Base-by-base conservation (phyloP, 495 filamentous ascomycete species). In the Letharia lupina region DNA sequence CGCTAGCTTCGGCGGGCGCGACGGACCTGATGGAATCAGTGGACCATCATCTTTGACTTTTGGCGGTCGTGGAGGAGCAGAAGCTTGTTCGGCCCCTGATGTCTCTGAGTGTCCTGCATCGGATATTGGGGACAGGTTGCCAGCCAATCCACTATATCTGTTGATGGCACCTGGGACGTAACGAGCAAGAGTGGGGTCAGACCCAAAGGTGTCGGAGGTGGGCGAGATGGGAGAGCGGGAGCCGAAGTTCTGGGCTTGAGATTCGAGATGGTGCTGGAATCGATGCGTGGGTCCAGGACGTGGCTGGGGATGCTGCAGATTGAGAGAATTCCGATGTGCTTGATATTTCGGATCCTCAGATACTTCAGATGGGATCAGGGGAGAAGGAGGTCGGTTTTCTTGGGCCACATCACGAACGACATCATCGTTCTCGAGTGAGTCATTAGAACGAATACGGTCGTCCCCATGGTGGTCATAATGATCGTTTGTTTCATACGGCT, bases 331-430 rank as follows among this genome's bases (percentile, higher is more conserved):
- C 60, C 93, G 90, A 75, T 96, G 90, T 23, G 90, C 91, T 71
- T 90, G 86, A 73, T 96, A 96, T 73, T 96, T 95, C 41, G 92
- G 91, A 65, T 91, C 87, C 72, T 96, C 92, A 33, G 91, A 89
- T 23, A 82, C 77, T 69, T 84, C 73, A 54, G 83, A 81, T 18
- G 86, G 87, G 28, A 89, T 80, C 40, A 89, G 73, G 3, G 87
- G 86, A 0, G 84, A 87, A 3, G 84, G 80, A 37, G 85, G 82
- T 7, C 83, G 79, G 66, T 82, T 78, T 48, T 84, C 79, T 63
- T 74, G 64, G 11, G 47, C 23, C 1, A 39, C 31, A 6, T 57
- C 54, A 62, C 67, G 41, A 18, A 80, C 68, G 63, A 79, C 73
- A 60, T 81, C 78, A 47, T 82, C 62, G 16, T 80, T 75, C 16